Evolutionary conservation across 768 basidiomycete genomes (phyloP), one percentile per base, ranked within the genome.

Genomic region (Mycena epipterygia): DNA sequence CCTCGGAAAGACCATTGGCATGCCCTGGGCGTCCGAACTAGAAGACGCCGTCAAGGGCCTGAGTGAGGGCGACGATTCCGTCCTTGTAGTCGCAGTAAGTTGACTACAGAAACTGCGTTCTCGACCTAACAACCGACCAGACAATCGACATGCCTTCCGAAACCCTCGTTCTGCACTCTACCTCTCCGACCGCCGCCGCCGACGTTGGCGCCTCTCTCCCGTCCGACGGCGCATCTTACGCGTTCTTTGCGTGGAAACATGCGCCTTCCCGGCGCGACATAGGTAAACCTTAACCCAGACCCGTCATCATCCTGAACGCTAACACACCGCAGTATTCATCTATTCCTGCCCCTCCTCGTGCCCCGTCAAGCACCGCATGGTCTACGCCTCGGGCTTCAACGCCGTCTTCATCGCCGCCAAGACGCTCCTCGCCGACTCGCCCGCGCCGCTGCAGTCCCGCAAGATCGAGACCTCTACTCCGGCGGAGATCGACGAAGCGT

Each of bases 401-500:
- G 79, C 87, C 23, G 85, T 92, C 9, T 91, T 88, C 75, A 84
- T 85, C 58, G 81, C 87, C 11, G 90, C 88, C 35, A 90, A 90
- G 70, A 81, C 80, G 6, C 76, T 91, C 2, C 84, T 89, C 70
- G 81, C 81, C 58, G 64, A 60, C 64, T 85, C 81, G 17, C 81
- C 80, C 57, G 81, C 81, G 32, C 81, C 84, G 21, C 82, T 82
- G 30, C 81, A 84, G 12, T 68, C 87, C 21, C 87, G 88, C 75
- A 97, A 89, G 84, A 85, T 97, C 62, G 94, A 97, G 78, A 97
- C 94, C 0, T 93, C 94, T 0, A 91, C 95, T 73, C 92, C 94
- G 0, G 70, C 74, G 19, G 96, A 97, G 75, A 73, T 98, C 17
- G 86, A 90, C 41, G 91, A 90, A 74, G 80, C 81, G 0, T 92